These are phyloP conservation scores for Serendipita sp. DNA, from an alignment of 768 basidiomycete genomes.

Conservation along the genomic window DNA sequence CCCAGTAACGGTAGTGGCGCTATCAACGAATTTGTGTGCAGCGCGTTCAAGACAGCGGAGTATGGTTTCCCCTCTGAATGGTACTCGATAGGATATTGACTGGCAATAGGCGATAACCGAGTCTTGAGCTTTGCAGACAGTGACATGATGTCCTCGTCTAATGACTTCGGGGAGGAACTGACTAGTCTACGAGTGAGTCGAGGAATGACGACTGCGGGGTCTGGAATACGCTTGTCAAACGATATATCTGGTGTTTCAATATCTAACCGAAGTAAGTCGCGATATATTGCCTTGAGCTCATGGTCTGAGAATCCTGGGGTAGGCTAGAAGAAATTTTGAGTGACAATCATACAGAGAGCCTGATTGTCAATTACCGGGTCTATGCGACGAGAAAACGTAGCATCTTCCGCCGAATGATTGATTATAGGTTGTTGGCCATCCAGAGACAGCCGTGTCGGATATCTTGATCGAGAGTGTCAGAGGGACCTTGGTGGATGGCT, in stretches of 20 bases:
- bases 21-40: not conserved
- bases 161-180: constrained; percentile 9
- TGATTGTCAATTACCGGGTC: not conserved
- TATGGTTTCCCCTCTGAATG: not conserved
- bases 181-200: constrained; percentile 9
- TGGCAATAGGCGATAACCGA: not conserved
- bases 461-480: not conserved
- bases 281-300: constrained; percentile 26
- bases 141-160: constrained; percentile 22
- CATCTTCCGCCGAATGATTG: not conserved
- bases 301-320: constrained; percentile 19
- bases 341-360: not conserved
- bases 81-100: not conserved
- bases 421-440: not conserved
- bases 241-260: constrained; percentile 3
- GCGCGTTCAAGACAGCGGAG: not conserved
- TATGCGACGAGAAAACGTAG: not conserved
- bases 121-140: constrained; percentile 17
- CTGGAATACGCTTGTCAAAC: constrained; percentile 8
- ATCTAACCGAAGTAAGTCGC: constrained; percentile 22
- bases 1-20: not conserved
- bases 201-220: constrained; percentile 1
- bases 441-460: not conserved
- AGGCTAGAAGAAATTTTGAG: not conserved
- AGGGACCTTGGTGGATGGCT: no score